A percentile compares a stretch with the other conserved stretches of the same genome.
These are phyloP conservation scores for Boletus patriciae DNA, from an alignment of 768 basidiomycete species.

Conservation along the genomic window DNA sequence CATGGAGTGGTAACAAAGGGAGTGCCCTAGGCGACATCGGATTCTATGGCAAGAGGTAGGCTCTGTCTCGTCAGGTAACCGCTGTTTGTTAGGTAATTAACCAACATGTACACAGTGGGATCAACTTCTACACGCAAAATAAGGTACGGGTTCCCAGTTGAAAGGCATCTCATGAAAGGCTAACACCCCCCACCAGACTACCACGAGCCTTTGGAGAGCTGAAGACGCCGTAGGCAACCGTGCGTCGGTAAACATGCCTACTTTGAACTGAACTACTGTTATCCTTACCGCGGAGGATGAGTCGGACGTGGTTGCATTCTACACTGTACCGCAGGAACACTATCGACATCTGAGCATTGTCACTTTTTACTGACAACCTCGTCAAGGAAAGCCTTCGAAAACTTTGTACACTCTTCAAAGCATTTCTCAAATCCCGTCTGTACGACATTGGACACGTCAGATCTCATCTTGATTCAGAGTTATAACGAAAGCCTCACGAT, in stretches of 20 bases:
- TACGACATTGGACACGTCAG: background rate
- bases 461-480: background rate
- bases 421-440: constrained; percentile 73
- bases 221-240: constrained; percentile 79
- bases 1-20: constrained; percentile 94
- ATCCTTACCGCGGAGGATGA: background rate
- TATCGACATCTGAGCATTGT: background rate
- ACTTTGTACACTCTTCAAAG: constrained; percentile 71
- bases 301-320: constrained; percentile 6
- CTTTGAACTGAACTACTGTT: constrained; percentile 43
- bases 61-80: background rate
- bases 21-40: constrained; percentile 84
- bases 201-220: constrained; percentile 88
- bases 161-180: background rate
- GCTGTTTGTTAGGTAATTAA: background rate
- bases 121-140: constrained; percentile 96
- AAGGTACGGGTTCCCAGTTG: constrained; percentile 52
- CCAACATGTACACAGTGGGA: constrained; percentile 49
- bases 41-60: constrained; percentile 86
- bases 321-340: constrained; percentile 2
- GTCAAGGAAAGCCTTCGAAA: constrained; percentile 82
- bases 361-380: constrained; percentile 43
- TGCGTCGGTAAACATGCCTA: constrained; percentile 88
- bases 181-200: constrained; percentile 57
- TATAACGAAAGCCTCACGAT: constrained; percentile 41